Base-by-base conservation (phyloP, 371 early-diverging fungal species). In the Mucor piriformis region DNA sequence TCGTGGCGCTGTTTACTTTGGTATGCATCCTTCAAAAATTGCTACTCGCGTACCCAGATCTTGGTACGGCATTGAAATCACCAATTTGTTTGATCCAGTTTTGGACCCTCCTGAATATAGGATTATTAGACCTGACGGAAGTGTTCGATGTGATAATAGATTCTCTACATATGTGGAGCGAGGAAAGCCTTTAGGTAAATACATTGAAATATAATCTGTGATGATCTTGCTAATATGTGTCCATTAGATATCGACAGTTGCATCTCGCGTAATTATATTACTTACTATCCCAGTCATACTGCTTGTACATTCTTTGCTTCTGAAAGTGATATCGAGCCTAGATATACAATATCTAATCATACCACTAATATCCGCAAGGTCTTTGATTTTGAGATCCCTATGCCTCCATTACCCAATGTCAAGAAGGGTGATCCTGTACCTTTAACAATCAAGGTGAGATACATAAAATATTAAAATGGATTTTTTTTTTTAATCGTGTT, bases 381-480 rank as follows among this genome's bases (percentile, higher is more conserved):
- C n/a, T 82, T 82, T 52, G 80, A 85, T 54, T 83, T 83, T 71
- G 76, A 77, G 56, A 82, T 85, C 27, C 83, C 85, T 11, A 85
- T 85, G 85, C 82, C 82, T 3, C 68, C 67, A 7, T 54, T 83
- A 16, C 83, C 82, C 6, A 77, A 67, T 49, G 67, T 61, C 8
- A 59, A 44, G 20, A 51, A 59, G 37, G 77, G 81, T 18, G 77
- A 77, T 42, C 71, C 59, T 12, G 59, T 76, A n/a, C 70, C 77
- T 6, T 47, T 77, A 20, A 67, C 63, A 10, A 77, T 77, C 42
- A 77, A 73, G 59, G 72, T 70, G n/a, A n/a, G n/a, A n/a, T n/a
- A n/a, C n/a, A n/a, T n/a, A 70, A 38, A 40, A 42, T 13, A n/a
- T n/a, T n/a, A n/a, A n/a, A n/a, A n/a, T n/a, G n/a, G n/a, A n/a